Base-by-base conservation (phyloP, 306 rosid species). In the Luffa aegyptiaca region DNA sequence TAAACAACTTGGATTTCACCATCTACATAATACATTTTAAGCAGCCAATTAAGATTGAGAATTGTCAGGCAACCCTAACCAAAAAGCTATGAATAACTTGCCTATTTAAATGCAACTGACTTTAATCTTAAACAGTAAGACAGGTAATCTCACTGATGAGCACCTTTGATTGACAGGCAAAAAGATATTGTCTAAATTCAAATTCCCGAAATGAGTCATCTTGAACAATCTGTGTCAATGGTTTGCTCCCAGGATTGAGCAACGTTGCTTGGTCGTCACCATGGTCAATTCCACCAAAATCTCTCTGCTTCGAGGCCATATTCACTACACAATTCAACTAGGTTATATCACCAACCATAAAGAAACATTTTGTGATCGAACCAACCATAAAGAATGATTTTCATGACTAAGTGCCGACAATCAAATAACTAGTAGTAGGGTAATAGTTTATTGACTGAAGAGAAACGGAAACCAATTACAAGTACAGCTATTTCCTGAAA, bases 201-300 rank as follows among this genome's bases (percentile, higher is more conserved):
- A 96, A 96, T 85, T 96, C 99, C 90, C 99, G 85, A 83, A 96
- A 93, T 7, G 97, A 91, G 81, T 93, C 99, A 72, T 96, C 99
- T 87, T 90, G 99, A 83, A 91, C 92, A 68, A 96, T 96, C 83
- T 93, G 96, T 49, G 96, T 84, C 89, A 96, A 87, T 79, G 94
- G 82, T 81, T 93, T 96, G 81, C 84, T 93, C 79, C 92, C 92
- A 59, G 96, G 87, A 82, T 93, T 89, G 62, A 93, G 80, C 87
- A 96, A 82, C 80, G 91, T 84, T 53, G 98, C 99, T 79, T 91
- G 98, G 88, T 93, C 97, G n/a, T 96, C 96, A 80, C 99, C 96
- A 75, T 78, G 88, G 59, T 91, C 98, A 78, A 81, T 81, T 80
- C 98, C 97, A 77, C 97, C 99, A 82, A 96, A 96, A 82, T 96